A percentile compares a stretch with the other conserved stretches of the same genome.
Conservation (phyloP, 176 grass and related monocot genomes). For the Aegilops bicornis region DNA sequence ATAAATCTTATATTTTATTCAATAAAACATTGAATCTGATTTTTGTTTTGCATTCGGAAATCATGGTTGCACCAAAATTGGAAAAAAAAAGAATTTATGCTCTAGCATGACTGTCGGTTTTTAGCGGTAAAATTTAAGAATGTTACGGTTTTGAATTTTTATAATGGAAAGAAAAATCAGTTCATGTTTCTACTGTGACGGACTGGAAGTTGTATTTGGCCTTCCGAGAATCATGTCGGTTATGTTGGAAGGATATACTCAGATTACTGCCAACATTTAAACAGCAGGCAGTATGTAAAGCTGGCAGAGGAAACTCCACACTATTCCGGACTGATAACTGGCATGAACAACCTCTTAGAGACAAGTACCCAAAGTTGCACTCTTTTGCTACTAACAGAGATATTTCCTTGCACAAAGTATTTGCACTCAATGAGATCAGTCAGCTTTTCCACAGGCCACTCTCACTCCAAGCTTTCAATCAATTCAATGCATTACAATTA, state of each 20-base stretch:
- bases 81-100: background rate
- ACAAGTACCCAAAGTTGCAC: no score
- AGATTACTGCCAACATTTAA: no score
- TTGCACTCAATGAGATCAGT: no score
- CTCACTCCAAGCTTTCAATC: no score
- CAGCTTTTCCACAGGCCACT: no score
- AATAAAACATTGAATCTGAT: background rate
- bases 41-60: background rate
- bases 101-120: background rate
- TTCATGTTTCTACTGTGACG: background rate
- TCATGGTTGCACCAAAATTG: background rate
- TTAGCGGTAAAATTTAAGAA: background rate
- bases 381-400: no score
- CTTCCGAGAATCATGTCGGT: background rate
- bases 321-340: no score
- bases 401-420: no score
- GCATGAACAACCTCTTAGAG: no score
- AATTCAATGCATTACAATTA: no score
- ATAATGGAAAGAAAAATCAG: background rate
- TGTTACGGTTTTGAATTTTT: background rate
- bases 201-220: background rate
- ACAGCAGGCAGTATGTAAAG: no score
- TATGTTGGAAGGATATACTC: background rate
- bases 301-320: no score
- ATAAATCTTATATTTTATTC: background rate